Evolutionary conservation across 1,284 basidiomycete genomes (phyloP).

Genomic region (Moesziomyces antarcticus): DNA sequence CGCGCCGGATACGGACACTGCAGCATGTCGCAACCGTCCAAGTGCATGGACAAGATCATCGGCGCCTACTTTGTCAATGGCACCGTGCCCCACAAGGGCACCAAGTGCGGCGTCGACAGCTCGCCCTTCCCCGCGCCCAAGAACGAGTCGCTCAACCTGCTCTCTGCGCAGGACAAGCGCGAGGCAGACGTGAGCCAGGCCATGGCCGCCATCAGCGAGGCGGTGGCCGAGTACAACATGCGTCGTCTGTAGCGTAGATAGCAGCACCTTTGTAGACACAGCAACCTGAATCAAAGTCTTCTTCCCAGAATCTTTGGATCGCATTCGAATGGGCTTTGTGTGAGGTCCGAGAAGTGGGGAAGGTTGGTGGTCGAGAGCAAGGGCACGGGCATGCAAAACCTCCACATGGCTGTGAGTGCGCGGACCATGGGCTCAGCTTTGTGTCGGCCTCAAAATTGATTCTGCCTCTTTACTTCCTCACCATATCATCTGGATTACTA

Average conservation of each 20-base stretch:
- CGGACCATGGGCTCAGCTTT: background rate
- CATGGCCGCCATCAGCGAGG: slow-evolving; percentile 31
- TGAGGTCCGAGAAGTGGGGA: background rate
- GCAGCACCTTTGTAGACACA: background rate
- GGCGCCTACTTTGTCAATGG: slow-evolving; percentile 52
- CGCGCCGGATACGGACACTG: slow-evolving; percentile 52
- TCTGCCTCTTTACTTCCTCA: too few species aligned
- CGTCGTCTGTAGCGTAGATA: slow-evolving; percentile 8
- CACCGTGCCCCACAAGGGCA: slow-evolving; percentile 40
- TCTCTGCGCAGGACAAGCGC: slow-evolving; percentile 20
- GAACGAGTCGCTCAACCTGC: slow-evolving; percentile 11
- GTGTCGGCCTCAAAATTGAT: too few species aligned
- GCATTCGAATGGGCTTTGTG: too few species aligned
- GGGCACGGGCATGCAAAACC: background rate
- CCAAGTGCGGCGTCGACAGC: slow-evolving; percentile 37
- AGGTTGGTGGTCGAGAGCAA: background rate
- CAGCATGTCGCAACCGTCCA: slow-evolving; percentile 40
- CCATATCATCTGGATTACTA: too few species aligned
- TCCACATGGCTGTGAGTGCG: slow-evolving; percentile 14
- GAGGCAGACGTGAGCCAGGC: slow-evolving; percentile 22
- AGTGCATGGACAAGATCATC: slow-evolving; percentile 49
- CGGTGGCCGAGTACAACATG: slow-evolving; percentile 22
- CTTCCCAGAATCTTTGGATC: too few species aligned
- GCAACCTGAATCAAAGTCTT: background rate
- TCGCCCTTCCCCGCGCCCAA: slow-evolving; percentile 37